Conservation (phyloP, 331 rosid genomes). For the Erythrophleum ivorense region DNA sequence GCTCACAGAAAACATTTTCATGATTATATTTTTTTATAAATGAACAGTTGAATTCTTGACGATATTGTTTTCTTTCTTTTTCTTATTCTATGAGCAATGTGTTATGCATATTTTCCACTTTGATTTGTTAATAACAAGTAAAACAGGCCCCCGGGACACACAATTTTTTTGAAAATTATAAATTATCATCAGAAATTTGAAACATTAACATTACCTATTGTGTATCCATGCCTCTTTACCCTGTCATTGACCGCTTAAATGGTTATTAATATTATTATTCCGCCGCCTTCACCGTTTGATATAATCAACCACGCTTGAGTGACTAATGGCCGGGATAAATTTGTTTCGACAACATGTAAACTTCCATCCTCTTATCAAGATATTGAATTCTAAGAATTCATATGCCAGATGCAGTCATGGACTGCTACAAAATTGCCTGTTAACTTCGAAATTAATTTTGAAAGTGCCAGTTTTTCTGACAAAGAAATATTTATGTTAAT, state of each 20-base stretch:
- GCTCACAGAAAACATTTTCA: too few relatives aligned
- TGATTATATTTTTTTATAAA: too few relatives aligned
- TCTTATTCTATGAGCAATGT: neutral
- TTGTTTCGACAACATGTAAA: neutral
- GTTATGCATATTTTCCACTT: neutral
- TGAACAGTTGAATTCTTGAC: too few relatives aligned
- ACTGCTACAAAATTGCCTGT: neutral
- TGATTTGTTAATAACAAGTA: neutral
- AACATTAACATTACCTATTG: neutral
- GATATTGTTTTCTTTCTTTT: neutral
- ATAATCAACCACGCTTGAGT: neutral
- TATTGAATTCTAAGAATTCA: neutral
- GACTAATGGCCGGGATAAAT: neutral
- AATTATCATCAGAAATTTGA: neutral
- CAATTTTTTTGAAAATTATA: neutral
- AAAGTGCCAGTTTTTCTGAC: neutral
- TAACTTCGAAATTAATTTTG: neutral
- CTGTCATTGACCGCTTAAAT: neutral
- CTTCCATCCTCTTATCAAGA: neutral
- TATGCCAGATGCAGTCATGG: neutral
- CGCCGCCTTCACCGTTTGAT: neutral
- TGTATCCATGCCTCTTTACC: too few relatives aligned
- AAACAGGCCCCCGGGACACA: neutral
- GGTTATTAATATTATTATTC: neutral
- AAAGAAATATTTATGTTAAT: neutral